Evolutionary conservation across 2,329 filamentous ascomycete genomes (phyloP).

Genomic region (Drechslera avenae): DNA sequence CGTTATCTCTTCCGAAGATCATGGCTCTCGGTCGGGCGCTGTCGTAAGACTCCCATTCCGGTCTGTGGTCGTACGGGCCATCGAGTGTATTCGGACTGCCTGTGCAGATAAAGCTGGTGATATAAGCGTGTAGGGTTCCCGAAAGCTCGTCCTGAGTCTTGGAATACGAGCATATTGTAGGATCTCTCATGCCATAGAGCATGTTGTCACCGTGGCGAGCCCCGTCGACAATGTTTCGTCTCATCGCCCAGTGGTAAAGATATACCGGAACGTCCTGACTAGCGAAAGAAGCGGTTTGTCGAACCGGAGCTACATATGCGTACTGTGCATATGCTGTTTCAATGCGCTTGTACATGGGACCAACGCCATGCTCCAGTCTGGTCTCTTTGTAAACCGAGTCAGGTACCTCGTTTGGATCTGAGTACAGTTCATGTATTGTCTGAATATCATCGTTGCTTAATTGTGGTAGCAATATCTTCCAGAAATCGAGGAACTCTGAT

Average conservation of each 20-base stretch:
- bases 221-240: slow-evolving; percentile 44
- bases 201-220: slow-evolving; percentile 46
- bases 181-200: slow-evolving; percentile 40
- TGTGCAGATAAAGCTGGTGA: slow-evolving; percentile 40
- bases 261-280: slow-evolving; percentile 52
- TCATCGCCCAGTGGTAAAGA: slow-evolving; percentile 65
- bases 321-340: slow-evolving; percentile 68
- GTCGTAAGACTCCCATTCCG: slow-evolving; percentile 30
- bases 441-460: slow-evolving; percentile 60
- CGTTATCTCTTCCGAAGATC: slow-evolving; percentile 66
- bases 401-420: slow-evolving; percentile 57
- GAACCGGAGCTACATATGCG: slow-evolving; percentile 67
- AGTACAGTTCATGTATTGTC: slow-evolving; percentile 65
- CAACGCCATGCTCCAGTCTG: slow-evolving; percentile 38
- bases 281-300: slow-evolving; percentile 61
- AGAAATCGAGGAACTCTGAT: slow-evolving; percentile 64
- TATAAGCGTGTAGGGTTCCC: slow-evolving; percentile 36
- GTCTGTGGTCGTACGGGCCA: slow-evolving; percentile 13
- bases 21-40: slow-evolving; percentile 35
- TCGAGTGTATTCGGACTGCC: slow-evolving; percentile 37
- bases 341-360: slow-evolving; percentile 62
- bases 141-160: slow-evolving; percentile 38
- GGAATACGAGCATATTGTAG: slow-evolving; percentile 24
- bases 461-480: slow-evolving; percentile 64
- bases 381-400: slow-evolving; percentile 52